Evolutionary conservation across 345 rosid genomes (phyloP).

Genomic region (Orychophragmus violaceus): DNA sequence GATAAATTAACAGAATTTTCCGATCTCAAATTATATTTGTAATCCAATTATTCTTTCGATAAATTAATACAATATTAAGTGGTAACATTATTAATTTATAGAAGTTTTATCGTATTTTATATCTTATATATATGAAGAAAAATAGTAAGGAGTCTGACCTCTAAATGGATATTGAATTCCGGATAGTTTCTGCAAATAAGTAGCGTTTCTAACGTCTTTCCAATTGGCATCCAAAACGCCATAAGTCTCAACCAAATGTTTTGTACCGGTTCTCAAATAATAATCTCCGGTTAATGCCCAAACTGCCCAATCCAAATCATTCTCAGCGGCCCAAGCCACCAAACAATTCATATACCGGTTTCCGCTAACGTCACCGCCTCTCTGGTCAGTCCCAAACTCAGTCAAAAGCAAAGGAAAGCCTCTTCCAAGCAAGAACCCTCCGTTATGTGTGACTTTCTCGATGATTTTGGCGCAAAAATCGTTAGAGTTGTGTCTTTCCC

Average conservation of each 20-base stretch:
- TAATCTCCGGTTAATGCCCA: conserved; percentile 81
- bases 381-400: conserved; percentile 63
- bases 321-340: conserved; percentile 58
- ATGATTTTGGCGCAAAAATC: conserved; percentile 60
- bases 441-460: conserved; percentile 39
- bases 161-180: conserved; percentile 54
- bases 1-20: too few relatives aligned
- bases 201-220: conserved; percentile 45
- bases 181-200: conserved; percentile 45
- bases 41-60: too few relatives aligned
- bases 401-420: conserved; percentile 65
- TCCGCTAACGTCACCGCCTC: conserved; percentile 59
- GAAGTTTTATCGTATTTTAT: too few relatives aligned
- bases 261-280: conserved; percentile 56
- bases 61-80: too few relatives aligned
- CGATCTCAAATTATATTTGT: too few relatives aligned
- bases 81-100: too few relatives aligned
- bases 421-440: conserved; percentile 52
- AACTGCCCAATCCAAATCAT: conserved; percentile 75
- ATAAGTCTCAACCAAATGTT: conserved; percentile 49
- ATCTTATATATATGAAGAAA: too few relatives aligned
- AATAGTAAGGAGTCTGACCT: conserved; percentile 28
- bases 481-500: conserved; percentile 62
- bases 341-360: conserved; percentile 70
- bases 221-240: conserved; percentile 54